A percentile compares a stretch with the other conserved stretches of the same genome.
phyloP scores from a whole-genome alignment of 768 basidiomycete genomes.

The Pleurotus djamor region DNA sequence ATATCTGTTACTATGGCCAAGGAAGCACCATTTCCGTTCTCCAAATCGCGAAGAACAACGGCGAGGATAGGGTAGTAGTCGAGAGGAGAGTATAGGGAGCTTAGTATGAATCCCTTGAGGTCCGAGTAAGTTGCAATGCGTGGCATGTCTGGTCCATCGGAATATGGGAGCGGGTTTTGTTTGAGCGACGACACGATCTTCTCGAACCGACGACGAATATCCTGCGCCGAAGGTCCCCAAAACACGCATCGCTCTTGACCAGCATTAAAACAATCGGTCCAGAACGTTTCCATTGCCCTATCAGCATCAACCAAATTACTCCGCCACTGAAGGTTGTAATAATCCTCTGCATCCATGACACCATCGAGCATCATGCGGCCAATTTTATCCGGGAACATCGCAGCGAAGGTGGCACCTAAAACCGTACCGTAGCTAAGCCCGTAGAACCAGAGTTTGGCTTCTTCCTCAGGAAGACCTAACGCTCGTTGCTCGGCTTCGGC shows the following conservation, averaged over 20 bases:
- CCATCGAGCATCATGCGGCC: constrained; percentile 29
- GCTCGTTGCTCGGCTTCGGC: background rate
- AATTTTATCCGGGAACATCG: constrained; percentile 32
- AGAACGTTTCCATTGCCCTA: constrained; percentile 17
- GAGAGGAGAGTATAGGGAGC: constrained; percentile 17
- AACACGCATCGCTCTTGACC: constrained; percentile 18
- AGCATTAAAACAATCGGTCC: constrained; percentile 16
- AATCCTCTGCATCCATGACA: constrained; percentile 20
- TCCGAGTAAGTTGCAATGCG: constrained; percentile 18
- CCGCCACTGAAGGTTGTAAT: constrained; percentile 13
- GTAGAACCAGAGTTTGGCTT: constrained; percentile 5
- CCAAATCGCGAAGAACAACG: constrained; percentile 17
- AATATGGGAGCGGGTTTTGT: constrained; percentile 15
- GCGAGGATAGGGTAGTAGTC: constrained; percentile 13
- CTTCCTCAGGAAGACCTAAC: background rate
- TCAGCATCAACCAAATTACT: constrained; percentile 18
- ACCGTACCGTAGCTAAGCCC: constrained; percentile 20
- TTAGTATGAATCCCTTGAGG: constrained; percentile 15
- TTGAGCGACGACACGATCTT: constrained; percentile 12
- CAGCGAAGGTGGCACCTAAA: constrained; percentile 26
- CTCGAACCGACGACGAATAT: constrained; percentile 13
- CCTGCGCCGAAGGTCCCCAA: constrained; percentile 13
- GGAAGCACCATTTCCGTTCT: constrained; percentile 17
- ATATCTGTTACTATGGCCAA: background rate
- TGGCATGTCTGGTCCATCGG: constrained; percentile 8